Evolutionary conservation across 73 alveolate species (phyloP).

Genomic region (Symbiodinium natans): DNA sequence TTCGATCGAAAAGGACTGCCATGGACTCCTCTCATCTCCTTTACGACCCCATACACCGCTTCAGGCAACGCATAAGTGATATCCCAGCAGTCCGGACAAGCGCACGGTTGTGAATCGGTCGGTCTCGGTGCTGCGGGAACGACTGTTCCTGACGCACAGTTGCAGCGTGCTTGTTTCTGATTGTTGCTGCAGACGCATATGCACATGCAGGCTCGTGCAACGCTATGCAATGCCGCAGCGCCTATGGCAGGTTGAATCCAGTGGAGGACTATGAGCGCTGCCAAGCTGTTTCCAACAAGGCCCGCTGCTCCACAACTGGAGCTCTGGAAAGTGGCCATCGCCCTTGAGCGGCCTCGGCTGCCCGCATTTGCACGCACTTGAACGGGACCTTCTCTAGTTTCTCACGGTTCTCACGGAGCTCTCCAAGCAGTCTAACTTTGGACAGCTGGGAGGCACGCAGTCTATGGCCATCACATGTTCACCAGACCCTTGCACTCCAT

Average conservation of each 20-base stretch:
- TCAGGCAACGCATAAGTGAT: neutral
- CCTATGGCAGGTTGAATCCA: neutral
- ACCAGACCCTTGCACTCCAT: slow-evolving; percentile 7
- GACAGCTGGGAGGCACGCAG: neutral
- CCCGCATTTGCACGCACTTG: no score
- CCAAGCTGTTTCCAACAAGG: neutral
- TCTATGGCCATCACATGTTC: neutral
- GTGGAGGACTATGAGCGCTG: neutral
- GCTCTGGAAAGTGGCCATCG: slow-evolving; percentile 1
- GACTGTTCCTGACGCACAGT: slow-evolving; percentile 32
- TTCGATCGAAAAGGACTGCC: neutral
- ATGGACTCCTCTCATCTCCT: no score
- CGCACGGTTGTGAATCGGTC: slow-evolving; percentile 79
- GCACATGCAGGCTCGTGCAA: no score
- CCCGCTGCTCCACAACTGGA: neutral
- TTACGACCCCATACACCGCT: neutral
- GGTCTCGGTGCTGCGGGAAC: slow-evolving; percentile 81
- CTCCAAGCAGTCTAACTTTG: neutral
- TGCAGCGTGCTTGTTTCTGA: neutral
- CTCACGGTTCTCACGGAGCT: no score
- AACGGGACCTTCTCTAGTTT: no score
- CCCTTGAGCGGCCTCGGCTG: neutral
- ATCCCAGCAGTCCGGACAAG: slow-evolving; percentile 52
- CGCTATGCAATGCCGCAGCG: neutral
- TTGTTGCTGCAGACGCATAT: no score